Evolutionary conservation across 2,329 filamentous ascomycete species (phyloP), one percentile per base, ranked within the genome.

Genomic region (Xylariales sp.): DNA sequence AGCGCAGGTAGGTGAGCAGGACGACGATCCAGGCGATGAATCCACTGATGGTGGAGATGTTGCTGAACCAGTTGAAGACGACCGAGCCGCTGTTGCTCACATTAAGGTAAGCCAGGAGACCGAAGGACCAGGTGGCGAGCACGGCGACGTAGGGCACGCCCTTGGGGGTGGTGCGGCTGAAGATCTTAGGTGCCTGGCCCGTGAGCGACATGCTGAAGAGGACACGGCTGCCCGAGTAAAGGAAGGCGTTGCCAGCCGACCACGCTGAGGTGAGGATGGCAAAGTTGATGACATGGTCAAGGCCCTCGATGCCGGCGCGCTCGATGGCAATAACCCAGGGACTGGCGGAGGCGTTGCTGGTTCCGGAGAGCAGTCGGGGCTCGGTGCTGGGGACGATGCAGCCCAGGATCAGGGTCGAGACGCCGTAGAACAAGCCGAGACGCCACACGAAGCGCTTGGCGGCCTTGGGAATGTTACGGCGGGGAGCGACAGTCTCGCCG

Each of bases 31-130:
- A 82, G 18, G 74, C 75, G 50, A 81, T 72, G 52, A 75, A 72
- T 5, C 75, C 76, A 0, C 72, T 73, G 37, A 79, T 74, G 39
- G 76, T 85, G 20, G 78, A 83, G 39, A 88, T 72, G 56, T 83
- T 85, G 49, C 80, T 72, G 55, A 88, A 84, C 79, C 83, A 88
- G 37, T 68, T 71, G 57, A 87, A 88, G 6, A 85, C 83, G 3
- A 69, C 66, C 23, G 76, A 70, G 16, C 81, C 81, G 20, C 70
- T 74, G 47, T 71, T 73, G 31, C 75, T 80, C 30, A 80, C 72
- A 56, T 84, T 85, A 55, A 89, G 74, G 65, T 82, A 89, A 0
- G 80, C 78, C 4, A 89, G 69, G 7, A 83, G 67, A 17, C 80
- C 79, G 50, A 87, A 71, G 1, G 72, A 57, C 66, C 69, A 72